Evolutionary conservation across 352 stramenopile species (phyloP), one percentile per base, ranked within the genome.

Genomic region (Chrysophaeum taylorii): DNA sequence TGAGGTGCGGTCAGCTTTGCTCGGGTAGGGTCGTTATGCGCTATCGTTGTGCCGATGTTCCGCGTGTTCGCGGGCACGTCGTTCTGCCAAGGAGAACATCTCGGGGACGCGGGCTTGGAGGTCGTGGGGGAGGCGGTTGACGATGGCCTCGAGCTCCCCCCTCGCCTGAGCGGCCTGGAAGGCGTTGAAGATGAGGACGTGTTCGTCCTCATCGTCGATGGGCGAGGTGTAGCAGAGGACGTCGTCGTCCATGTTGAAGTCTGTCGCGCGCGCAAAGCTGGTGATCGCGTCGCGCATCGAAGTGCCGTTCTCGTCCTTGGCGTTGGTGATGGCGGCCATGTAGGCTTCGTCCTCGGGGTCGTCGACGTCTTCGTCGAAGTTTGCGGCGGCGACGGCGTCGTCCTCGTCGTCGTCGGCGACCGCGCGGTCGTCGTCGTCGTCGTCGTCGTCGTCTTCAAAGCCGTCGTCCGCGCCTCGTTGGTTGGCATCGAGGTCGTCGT

Each of bases 301-400:
- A 60, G 69, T 78, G 23, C 85, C 79, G 60, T 95, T 88, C 66
- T n/a, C 48, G 48, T 25, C 48, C 5, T 33, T 60, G 48, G 7
- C 21, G 48, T 60, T 25, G 9, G 31, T 7, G 2, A 90, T 66
- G 31, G 81, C 82, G 68, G 92, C 89, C 61, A 95, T 80, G 68
- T 96, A 97, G 16, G 87, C 86, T 73, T 95, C 92, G 75, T 96
- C 94, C 68, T 93, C 85, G 69, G 94, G 87, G 71, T 97, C 92
- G 57, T 89, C 87, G 31, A 96, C 90, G 70, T 96, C 91, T 72
- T 97, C 89, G 42, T 92, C 88, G 69, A 92, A 84, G 62, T 91
- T 81, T 70, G 89, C 68, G 41, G 60, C 61, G 43, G 38, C 1
- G 70, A 86, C 79, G 48, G 81, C 89, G 75, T 96, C 96, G 31